A percentile compares a stretch with the other conserved stretches of the same genome.
These are phyloP conservation scores for Parsonsia alboflavescens DNA, from an alignment of 257 asterid species.

Conservation along the genomic window DNA sequence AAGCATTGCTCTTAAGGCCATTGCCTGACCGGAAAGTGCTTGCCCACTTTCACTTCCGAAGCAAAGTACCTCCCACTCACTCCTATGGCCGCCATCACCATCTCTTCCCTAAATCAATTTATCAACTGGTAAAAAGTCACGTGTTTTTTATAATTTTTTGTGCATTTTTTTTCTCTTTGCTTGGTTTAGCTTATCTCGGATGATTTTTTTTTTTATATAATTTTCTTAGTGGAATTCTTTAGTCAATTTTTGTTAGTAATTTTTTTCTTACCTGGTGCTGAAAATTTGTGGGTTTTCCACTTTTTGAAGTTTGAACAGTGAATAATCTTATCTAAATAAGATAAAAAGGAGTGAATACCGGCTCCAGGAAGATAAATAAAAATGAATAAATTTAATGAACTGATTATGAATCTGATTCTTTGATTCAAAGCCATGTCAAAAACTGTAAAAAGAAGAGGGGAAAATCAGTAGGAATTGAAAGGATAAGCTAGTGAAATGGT, in stretches of 20 bases:
- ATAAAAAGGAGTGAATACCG: neutral
- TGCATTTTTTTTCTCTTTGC: no score
- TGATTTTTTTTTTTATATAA: neutral
- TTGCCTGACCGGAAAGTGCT: slow-evolving; percentile 90
- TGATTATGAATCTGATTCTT: no score
- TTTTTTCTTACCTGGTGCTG: neutral
- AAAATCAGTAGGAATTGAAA: no score
- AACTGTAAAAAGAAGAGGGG: no score
- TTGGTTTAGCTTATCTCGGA: neutral
- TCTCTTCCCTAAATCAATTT: slow-evolving; percentile 91
- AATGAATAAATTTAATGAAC: no score
- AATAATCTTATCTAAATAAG: neutral
- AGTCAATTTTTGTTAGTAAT: no score
- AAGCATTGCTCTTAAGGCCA: slow-evolving; percentile 84
- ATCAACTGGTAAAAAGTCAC: slow-evolving; percentile 57
- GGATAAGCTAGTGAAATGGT: no score
- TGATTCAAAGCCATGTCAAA: no score
- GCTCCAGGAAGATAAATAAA: neutral
- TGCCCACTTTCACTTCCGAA: slow-evolving; percentile 85
- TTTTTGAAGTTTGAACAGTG: neutral
- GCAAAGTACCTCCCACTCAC: slow-evolving; percentile 67
- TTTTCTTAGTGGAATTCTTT: no score
- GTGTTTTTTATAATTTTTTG: no score
- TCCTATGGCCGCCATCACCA: slow-evolving; percentile 82
- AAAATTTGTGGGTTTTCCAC: neutral